Evolutionary conservation across 2,329 filamentous ascomycete species (phyloP).

Genomic region (Pezicula rhizophila): DNA sequence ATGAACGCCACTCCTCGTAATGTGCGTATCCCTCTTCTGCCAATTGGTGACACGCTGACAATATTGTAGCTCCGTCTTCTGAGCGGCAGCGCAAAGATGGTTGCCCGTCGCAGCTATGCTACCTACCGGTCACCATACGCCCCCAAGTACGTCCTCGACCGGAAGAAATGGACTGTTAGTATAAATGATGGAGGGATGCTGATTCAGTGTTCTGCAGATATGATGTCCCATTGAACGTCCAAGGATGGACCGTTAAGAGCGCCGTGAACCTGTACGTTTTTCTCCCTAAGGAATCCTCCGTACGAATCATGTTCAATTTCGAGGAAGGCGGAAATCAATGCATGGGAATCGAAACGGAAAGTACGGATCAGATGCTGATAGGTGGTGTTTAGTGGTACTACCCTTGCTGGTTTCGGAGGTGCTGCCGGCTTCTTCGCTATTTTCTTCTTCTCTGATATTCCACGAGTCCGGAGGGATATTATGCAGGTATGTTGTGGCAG

Average conservation of each 20-base stretch:
- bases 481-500: slow-evolving; percentile 40
- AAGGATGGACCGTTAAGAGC: slow-evolving; percentile 45
- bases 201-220: slow-evolving; percentile 39
- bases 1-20: too few relatives aligned
- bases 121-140: slow-evolving; percentile 58
- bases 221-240: slow-evolving; percentile 49
- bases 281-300: neutral
- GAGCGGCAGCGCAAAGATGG: slow-evolving; percentile 14
- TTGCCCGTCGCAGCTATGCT: slow-evolving; percentile 9
- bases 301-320: neutral
- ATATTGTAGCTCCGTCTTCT: slow-evolving; percentile 12
- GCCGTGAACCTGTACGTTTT: slow-evolving; percentile 41
- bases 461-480: slow-evolving; percentile 53
- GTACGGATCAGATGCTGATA: neutral
- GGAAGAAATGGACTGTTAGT: slow-evolving; percentile 9
- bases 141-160: slow-evolving; percentile 51
- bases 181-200: neutral
- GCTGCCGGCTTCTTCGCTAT: slow-evolving; percentile 48
- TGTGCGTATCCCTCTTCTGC: too few relatives aligned
- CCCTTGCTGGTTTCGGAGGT: slow-evolving; percentile 48
- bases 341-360: neutral
- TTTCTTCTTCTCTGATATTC: slow-evolving; percentile 58
- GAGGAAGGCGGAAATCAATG: neutral
- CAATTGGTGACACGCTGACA: neutral
- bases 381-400: slow-evolving; percentile 39